A percentile compares a stretch with the other conserved stretches of the same genome.
These are phyloP conservation scores for Spergularia bocconei DNA, from an alignment of 148 eudicot genomes.

Conservation along the genomic window DNA sequence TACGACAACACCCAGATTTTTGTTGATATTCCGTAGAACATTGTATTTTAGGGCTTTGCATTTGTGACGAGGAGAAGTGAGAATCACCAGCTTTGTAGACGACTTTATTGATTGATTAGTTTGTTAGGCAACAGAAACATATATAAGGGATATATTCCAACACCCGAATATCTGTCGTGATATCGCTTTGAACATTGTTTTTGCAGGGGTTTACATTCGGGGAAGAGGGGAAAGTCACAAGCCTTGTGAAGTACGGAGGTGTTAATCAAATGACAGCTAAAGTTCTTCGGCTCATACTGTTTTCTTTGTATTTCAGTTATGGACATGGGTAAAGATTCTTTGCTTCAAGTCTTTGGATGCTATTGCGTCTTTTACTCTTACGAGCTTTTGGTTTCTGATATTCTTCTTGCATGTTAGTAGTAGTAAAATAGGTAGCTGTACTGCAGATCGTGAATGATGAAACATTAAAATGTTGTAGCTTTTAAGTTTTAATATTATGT, in stretches of 20 bases:
- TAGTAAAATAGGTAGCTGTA: no score
- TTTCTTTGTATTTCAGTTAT: slow-evolving; percentile 5
- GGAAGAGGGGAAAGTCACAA: not conserved
- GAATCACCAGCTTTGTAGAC: not conserved
- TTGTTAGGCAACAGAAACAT: not conserved
- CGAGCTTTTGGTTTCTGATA: not conserved
- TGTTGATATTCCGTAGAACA: not conserved
- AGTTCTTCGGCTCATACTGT: slow-evolving; percentile 19
- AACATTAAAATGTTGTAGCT: not conserved
- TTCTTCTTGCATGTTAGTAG: not conserved
- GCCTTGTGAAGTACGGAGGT: not conserved
- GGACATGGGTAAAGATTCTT: slow-evolving; percentile 23
- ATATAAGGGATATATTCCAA: not conserved
- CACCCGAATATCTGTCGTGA: not conserved
- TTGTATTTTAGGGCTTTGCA: not conserved
- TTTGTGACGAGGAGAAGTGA: not conserved
- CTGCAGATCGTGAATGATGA: not conserved
- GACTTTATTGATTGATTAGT: no score
- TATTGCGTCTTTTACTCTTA: not conserved
- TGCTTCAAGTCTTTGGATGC: not conserved
- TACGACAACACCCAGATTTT: not conserved
- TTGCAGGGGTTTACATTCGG: slow-evolving; percentile 1
- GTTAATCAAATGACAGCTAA: slow-evolving; percentile 7
- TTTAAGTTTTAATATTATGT: not conserved
- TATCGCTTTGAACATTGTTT: slow-evolving; percentile 7